phyloP scores from a whole-genome alignment of 2,329 filamentous ascomycete genomes.

The Fonsecaea monophora region DNA sequence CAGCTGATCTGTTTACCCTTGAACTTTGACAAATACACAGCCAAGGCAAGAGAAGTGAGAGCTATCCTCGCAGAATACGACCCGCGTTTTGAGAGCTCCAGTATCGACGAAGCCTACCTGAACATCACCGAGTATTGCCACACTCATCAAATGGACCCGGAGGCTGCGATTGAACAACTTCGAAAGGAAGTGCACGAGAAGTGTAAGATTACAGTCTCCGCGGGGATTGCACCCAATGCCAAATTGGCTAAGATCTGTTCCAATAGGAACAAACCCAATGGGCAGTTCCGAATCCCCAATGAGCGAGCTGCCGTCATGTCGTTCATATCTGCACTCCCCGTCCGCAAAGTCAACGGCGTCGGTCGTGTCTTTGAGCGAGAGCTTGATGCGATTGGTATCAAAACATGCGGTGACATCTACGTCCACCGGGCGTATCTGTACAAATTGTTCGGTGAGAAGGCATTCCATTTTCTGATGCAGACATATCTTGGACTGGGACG shows the following conservation, averaged over 20 bases:
- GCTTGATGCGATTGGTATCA: constrained; percentile 83
- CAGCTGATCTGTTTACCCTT: constrained; percentile 79
- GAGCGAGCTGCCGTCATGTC: constrained; percentile 77
- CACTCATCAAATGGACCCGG: constrained; percentile 70
- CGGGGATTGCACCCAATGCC: constrained; percentile 91
- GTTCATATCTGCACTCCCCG: constrained; percentile 84
- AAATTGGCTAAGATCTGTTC: constrained; percentile 95
- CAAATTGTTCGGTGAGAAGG: constrained; percentile 88
- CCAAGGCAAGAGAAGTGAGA: constrained; percentile 87
- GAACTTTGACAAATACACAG: constrained; percentile 88
- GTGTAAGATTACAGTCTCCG: constrained; percentile 86
- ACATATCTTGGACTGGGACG: constrained; percentile 86
- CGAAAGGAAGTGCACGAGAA: constrained; percentile 76
- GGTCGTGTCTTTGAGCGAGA: constrained; percentile 92
- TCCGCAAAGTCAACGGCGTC: constrained; percentile 93
- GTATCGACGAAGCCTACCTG: constrained; percentile 94
- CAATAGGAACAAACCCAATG: constrained; percentile 95
- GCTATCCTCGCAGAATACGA: constrained; percentile 87
- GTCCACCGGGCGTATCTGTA: constrained; percentile 73
- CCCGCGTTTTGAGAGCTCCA: constrained; percentile 86
- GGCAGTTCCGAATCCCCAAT: constrained; percentile 78
- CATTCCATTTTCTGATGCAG: constrained; percentile 82
- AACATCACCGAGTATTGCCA: constrained; percentile 89
- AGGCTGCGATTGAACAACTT: constrained; percentile 78
- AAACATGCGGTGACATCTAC: constrained; percentile 88